These are phyloP conservation scores for Tolypocladium ovalisporum DNA, from an alignment of 2,329 filamentous ascomycete genomes.

Conservation along the genomic window DNA sequence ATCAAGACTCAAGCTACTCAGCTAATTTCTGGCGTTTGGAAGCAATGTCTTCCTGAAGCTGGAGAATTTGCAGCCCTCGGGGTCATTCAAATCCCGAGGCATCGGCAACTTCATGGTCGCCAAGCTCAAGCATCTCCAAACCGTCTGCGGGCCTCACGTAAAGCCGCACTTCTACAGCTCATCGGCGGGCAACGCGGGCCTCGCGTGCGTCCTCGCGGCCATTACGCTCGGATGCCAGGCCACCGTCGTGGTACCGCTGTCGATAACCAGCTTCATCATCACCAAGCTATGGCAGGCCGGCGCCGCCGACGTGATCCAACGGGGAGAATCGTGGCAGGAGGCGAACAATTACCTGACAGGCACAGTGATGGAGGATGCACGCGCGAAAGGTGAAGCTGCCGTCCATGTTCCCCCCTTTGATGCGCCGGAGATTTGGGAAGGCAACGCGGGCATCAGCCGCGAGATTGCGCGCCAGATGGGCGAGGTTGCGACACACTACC, in stretches of 20 bases:
- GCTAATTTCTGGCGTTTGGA: background rate
- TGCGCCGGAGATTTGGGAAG: conserved; percentile 55
- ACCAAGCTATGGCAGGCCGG: conserved; percentile 55
- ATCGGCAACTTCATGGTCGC: conserved; percentile 60
- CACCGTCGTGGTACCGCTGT: conserved; percentile 61
- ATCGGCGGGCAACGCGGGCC: conserved; percentile 68
- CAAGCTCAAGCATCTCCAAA: conserved; percentile 16
- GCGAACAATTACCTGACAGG: conserved; percentile 55
- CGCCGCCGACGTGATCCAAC: conserved; percentile 48
- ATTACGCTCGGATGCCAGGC: conserved; percentile 46
- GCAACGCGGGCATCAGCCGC: conserved; percentile 45
- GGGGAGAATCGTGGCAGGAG: conserved; percentile 56
- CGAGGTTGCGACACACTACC: conserved; percentile 10
- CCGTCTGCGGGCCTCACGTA: conserved; percentile 3
- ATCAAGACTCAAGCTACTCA: background rate
- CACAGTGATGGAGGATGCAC: conserved; percentile 29
- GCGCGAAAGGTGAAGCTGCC: conserved; percentile 21
- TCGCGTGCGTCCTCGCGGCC: conserved; percentile 67
- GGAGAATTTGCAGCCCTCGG: conserved; percentile 70
- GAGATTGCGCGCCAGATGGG: conserved; percentile 26
- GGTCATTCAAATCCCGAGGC: conserved; percentile 74
- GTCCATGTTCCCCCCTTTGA: conserved; percentile 60
- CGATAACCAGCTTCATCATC: conserved; percentile 57
- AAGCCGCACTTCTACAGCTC: conserved; percentile 57
- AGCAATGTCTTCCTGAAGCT: conserved; percentile 74